A percentile compares a stretch with the other conserved stretches of the same genome.
Evolutionary conservation across 2,329 filamentous ascomycete species (phyloP).

Genomic region (Penicillium psychrosexuale): DNA sequence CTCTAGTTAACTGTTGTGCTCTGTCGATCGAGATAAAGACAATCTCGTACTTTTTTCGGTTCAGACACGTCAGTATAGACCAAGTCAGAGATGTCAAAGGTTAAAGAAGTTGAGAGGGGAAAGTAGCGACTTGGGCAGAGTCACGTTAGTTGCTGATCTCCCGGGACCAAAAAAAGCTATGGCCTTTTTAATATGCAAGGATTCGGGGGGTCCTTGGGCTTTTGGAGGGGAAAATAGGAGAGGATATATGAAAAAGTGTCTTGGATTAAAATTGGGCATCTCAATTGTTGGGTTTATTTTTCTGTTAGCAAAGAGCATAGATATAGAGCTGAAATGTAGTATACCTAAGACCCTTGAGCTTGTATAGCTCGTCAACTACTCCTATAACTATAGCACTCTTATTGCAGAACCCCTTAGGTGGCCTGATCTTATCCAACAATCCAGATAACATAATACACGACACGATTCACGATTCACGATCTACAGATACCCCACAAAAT

Average conservation of each 20-base stretch:
- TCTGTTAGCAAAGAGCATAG: background rate
- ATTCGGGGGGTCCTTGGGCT: background rate
- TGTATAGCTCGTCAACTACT: too few relatives aligned
- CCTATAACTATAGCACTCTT: background rate
- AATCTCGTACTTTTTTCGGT: background rate
- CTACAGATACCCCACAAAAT: background rate
- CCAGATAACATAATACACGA: too few relatives aligned
- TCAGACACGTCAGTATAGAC: background rate
- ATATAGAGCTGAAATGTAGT: background rate
- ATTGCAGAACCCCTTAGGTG: background rate
- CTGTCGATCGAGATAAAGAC: background rate
- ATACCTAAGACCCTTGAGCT: background rate
- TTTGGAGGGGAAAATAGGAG: too few relatives aligned
- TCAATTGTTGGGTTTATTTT: background rate
- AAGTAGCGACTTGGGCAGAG: background rate
- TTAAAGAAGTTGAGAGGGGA: background rate
- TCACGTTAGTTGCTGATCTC: conserved; percentile 2
- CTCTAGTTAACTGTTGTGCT: background rate
- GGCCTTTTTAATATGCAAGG: background rate
- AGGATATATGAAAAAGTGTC: background rate
- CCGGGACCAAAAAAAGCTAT: background rate
- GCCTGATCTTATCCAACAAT: too few relatives aligned
- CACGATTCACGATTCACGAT: too few relatives aligned
- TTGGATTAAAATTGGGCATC: background rate
- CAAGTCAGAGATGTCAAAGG: background rate